Conservation (phyloP, 2,329 filamentous ascomycete species). For the Emergomyces orientalis region DNA sequence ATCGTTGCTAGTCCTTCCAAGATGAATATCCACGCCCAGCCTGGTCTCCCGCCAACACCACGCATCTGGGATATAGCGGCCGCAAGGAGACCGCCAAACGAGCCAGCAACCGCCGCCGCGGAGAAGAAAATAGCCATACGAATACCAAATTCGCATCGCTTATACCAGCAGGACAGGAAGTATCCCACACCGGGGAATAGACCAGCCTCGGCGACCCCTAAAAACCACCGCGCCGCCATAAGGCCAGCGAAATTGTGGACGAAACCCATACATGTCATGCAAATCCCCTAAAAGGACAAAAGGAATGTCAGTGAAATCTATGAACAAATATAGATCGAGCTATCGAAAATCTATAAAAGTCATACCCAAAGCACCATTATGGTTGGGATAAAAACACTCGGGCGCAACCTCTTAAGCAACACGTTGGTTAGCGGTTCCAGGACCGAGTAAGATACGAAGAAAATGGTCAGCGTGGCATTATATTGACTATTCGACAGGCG, state of each 20-base stretch:
- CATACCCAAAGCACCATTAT: slow-evolving; percentile 37
- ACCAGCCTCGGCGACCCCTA: slow-evolving; percentile 28
- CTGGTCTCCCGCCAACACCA: slow-evolving; percentile 48
- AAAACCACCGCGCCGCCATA: slow-evolving; percentile 41
- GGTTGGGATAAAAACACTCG: slow-evolving; percentile 44
- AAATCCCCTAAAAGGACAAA: slow-evolving; percentile 28
- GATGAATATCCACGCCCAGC: slow-evolving; percentile 77
- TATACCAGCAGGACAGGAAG: slow-evolving; percentile 53
- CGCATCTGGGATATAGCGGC: slow-evolving; percentile 80
- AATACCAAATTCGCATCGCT: slow-evolving; percentile 62
- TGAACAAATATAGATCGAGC: neutral
- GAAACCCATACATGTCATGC: slow-evolving; percentile 39
- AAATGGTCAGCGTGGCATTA: slow-evolving; percentile 32
- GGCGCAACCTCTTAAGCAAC: slow-evolving; percentile 40
- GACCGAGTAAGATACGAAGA: slow-evolving; percentile 34
- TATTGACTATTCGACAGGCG: slow-evolving; percentile 24
- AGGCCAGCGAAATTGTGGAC: slow-evolving; percentile 40
- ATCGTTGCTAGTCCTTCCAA: slow-evolving; percentile 43
- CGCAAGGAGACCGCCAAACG: slow-evolving; percentile 73
- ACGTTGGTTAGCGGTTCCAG: slow-evolving; percentile 38
- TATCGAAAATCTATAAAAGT: neutral
- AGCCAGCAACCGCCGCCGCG: slow-evolving; percentile 65
- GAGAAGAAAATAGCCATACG: slow-evolving; percentile 71
- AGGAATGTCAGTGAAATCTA: neutral
- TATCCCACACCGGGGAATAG: slow-evolving; percentile 23